phyloP scores from a whole-genome alignment of 495 filamentous ascomycete genomes.

The Peziza echinospora region DNA sequence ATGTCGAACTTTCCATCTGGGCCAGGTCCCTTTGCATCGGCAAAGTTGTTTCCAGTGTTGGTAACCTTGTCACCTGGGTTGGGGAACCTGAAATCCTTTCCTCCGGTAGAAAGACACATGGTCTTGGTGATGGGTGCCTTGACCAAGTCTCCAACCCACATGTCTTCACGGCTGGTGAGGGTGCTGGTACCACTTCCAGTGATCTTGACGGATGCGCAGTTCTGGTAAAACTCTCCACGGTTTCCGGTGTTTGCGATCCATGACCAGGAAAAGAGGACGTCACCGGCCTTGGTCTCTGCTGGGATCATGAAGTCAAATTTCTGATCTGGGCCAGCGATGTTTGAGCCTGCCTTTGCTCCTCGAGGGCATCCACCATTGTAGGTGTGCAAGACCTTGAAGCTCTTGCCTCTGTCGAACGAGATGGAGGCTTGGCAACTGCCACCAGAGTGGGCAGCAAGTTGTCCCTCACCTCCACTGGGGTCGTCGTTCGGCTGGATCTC shows the following conservation, averaged over 20 bases:
- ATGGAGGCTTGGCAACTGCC: conserved; percentile 28
- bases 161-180: conserved; percentile 23
- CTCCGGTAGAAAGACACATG: conserved; percentile 12
- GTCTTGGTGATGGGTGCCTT: conserved; percentile 8
- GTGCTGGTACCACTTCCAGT: conserved; percentile 20
- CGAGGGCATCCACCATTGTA: conserved; percentile 25
- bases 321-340: conserved; percentile 20
- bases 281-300: conserved; percentile 21
- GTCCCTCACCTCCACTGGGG: conserved; percentile 13
- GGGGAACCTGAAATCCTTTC: conserved; percentile 6
- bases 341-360: conserved; percentile 6
- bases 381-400: conserved; percentile 23
- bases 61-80: conserved; percentile 8
- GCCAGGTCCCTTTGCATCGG: not conserved
- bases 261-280: conserved; percentile 25
- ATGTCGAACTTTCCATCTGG: not conserved
- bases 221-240: conserved; percentile 32
- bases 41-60: not conserved
- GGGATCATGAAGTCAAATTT: conserved; percentile 30
- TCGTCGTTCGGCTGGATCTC: conserved; percentile 17
- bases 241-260: conserved; percentile 25
- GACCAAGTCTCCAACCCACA: conserved; percentile 34
- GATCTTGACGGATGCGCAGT: conserved; percentile 28
- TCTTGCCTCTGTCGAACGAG: conserved; percentile 23
- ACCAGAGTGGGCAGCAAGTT: conserved; percentile 23